Conservation (phyloP, 2,329 filamentous ascomycete genomes). For the Phyllosticta citribraziliensis region DNA sequence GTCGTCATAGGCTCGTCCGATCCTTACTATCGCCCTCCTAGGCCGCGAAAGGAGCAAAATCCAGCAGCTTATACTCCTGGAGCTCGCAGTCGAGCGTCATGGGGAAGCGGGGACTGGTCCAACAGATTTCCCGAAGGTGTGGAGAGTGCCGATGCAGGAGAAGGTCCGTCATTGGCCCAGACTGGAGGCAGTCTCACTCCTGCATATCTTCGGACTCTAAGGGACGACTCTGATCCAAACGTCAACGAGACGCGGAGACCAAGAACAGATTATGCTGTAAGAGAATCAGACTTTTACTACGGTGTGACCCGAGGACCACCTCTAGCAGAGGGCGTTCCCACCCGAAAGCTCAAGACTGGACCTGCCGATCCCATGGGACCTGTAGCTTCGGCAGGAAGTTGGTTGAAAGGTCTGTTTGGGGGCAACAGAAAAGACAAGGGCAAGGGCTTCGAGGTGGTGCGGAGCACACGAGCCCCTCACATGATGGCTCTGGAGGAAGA, state of each 20-base stretch:
- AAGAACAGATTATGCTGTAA: constrained; percentile 77
- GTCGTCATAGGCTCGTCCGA: constrained; percentile 41
- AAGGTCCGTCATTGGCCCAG: constrained; percentile 23
- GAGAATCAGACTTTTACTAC: constrained; percentile 96
- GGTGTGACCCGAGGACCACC: constrained; percentile 73
- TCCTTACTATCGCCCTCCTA: constrained; percentile 81
- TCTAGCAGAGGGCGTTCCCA: constrained; percentile 62
- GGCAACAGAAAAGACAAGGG: constrained; percentile 88
- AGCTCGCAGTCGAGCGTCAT: constrained; percentile 35
- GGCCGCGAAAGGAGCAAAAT: constrained; percentile 54
- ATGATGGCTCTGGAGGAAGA: constrained; percentile 57
- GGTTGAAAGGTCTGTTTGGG: constrained; percentile 70
- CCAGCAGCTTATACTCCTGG: constrained; percentile 38
- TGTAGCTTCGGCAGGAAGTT: constrained; percentile 78
- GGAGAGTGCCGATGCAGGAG: constrained; percentile 22
- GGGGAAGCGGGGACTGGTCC: constrained; percentile 38
- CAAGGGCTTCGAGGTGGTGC: constrained; percentile 94
- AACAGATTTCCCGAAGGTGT: constrained; percentile 36
- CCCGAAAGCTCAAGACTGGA: constrained; percentile 80
- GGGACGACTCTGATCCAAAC: constrained; percentile 44
- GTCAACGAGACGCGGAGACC: constrained; percentile 42
- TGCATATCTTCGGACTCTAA: constrained; percentile 42
- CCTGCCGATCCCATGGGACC: constrained; percentile 90
- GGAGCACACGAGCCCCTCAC: constrained; percentile 70
- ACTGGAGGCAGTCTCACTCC: constrained; percentile 26